Base-by-base conservation (phyloP, 257 asterid genomes). In the Catharanthus roseus region DNA sequence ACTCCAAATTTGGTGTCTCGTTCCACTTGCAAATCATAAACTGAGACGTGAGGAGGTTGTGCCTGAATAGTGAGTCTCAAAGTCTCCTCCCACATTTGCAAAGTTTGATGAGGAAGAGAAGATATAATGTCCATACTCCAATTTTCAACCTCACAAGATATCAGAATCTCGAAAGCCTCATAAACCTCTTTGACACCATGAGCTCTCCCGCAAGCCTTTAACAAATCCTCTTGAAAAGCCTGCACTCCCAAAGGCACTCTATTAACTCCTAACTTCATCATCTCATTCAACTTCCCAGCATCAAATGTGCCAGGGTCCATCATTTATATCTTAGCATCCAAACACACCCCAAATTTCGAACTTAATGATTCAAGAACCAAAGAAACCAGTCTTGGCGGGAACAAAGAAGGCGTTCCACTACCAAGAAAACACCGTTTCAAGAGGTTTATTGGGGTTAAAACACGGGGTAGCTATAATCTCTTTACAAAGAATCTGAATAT, bases 241-340 rank as follows among this genome's bases (percentile, higher is more conserved):
- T 93, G 99, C 67, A 91, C 99, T 33, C 97, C 99, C 77, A 93
- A 38, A 19, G 99, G 91, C 75, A 93, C 97, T 78, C 99, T 85
- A 29, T 91, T 93, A 75, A 93, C 91, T 0, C 99, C 97, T 84
- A 89, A 69, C 45, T 44, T 75, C 86, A 82, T 72, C 77, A 91
- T 64, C 67, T 77, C 92, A 77, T 74, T 82, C 92, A 93, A 69
- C 24, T 78, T 82, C 60, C 0, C 83, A 23, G 53, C 84, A 71
- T 82, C 92, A 70, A 91, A 93, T 28, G 99, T 93, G 65, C 99
- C 99, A 3, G 99, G 99, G 73, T 93, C 99, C 97, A 93, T 93
- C 83, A 93, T 91, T 13, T 97, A 93, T 74, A 93, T 87, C 82
- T 93, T 96, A n/a, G 99, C 96, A 70, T 85, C 74, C 24, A 55